Conservation (phyloP, 805 yeast genomes). For the Candida takata region DNA sequence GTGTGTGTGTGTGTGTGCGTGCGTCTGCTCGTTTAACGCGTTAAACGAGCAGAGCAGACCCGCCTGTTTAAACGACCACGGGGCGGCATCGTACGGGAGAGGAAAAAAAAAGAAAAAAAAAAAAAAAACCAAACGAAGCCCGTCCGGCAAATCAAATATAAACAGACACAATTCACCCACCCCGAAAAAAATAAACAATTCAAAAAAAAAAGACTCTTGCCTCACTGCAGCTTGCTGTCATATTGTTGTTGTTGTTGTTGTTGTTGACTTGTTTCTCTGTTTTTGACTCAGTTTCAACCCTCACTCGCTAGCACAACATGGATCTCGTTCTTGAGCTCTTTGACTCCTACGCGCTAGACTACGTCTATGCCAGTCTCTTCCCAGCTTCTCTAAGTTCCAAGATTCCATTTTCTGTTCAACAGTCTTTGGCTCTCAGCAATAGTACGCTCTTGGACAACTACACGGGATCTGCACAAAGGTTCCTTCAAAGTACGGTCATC, state of each 20-base stretch:
- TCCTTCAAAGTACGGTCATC: conserved; percentile 7
- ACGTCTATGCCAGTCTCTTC: conserved; percentile 57
- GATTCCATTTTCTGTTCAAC: conserved; percentile 26
- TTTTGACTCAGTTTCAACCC: not conserved
- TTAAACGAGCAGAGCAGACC: no score
- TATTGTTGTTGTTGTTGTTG: no score
- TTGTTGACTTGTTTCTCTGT: conserved; percentile 5
- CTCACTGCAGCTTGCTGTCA: not conserved
- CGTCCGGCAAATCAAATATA: not conserved
- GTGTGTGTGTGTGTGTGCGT: no score
- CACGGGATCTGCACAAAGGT: conserved; percentile 10
- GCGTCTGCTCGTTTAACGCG: no score
- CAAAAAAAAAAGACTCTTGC: no score
- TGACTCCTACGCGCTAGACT: conserved; percentile 72
- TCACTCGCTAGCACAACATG: conserved; percentile 38
- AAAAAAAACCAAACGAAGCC: not conserved
- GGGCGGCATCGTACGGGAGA: no score
- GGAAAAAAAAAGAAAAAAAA: no score
- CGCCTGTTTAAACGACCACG: no score
- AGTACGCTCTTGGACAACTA: conserved; percentile 18
- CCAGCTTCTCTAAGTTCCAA: conserved; percentile 47
- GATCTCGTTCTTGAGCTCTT: conserved; percentile 81
- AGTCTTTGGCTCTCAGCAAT: conserved; percentile 21
- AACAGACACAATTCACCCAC: conserved; percentile 1
- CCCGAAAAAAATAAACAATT: not conserved